Evolutionary conservation across 345 rosid genomes (phyloP).

Genomic region (Bruguiera parviflora): DNA sequence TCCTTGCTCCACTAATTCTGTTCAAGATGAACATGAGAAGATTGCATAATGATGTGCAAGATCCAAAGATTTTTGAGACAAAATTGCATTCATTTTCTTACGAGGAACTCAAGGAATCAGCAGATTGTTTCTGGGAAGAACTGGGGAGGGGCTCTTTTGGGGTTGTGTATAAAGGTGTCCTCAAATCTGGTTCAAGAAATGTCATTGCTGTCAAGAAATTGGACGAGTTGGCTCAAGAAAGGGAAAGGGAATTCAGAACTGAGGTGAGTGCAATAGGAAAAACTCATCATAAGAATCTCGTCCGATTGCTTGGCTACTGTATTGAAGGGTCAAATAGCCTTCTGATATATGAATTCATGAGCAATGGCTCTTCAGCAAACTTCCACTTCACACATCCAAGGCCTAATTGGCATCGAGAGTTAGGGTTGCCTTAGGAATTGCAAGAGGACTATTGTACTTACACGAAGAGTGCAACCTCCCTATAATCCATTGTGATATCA

Average conservation of each 20-base stretch:
- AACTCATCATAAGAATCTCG: constrained; percentile 8
- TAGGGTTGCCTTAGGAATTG: constrained; percentile 11
- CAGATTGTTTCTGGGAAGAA: constrained; percentile 31
- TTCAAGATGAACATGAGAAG: background rate
- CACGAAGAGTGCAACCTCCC: constrained; percentile 16
- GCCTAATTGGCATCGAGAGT: constrained; percentile 7
- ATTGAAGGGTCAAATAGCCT: background rate
- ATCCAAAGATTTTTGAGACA: background rate
- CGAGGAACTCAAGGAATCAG: constrained; percentile 15
- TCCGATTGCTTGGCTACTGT: background rate
- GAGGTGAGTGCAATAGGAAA: constrained; percentile 4
- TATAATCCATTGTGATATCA: constrained; percentile 18
- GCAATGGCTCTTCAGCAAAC: background rate
- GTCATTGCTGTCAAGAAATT: constrained; percentile 1
- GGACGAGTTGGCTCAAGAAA: background rate
- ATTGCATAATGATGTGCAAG: no score
- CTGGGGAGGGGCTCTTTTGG: constrained; percentile 45
- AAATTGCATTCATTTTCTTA: background rate
- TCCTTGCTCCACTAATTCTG: background rate
- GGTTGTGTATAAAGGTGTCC: constrained; percentile 6
- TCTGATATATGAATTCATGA: background rate
- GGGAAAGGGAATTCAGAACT: constrained; percentile 4
- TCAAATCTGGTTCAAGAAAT: background rate
- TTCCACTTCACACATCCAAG: background rate
- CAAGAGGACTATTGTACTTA: constrained; percentile 13